Conservation (phyloP, 768 basidiomycete genomes). For the Asterophora parasitica region DNA sequence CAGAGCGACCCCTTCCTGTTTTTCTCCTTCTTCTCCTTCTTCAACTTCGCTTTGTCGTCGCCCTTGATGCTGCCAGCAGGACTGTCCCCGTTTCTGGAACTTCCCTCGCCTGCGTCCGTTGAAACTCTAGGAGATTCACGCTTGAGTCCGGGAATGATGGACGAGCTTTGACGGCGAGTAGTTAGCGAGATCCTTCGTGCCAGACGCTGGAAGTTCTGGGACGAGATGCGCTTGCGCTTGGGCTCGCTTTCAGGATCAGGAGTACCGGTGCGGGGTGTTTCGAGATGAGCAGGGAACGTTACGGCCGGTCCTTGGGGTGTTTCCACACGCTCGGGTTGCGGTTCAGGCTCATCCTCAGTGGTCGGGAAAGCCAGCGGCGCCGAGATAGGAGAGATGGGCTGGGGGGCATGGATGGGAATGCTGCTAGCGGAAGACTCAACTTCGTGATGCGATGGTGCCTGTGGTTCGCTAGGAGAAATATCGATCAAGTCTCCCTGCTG, state of each 20-base stretch:
- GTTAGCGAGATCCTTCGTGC: constrained; percentile 70
- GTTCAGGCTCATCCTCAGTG: constrained; percentile 22
- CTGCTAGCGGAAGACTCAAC: constrained; percentile 14
- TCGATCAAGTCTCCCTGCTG: constrained; percentile 1
- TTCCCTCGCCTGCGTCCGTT: constrained; percentile 43
- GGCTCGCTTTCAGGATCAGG: constrained; percentile 72
- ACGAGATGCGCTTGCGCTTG: constrained; percentile 76
- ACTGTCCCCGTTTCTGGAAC: constrained; percentile 41
- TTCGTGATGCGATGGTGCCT: constrained; percentile 20
- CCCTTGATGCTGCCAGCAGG: constrained; percentile 49
- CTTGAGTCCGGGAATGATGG: constrained; percentile 52
- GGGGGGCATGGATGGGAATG: constrained; percentile 9
- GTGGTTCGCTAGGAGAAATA: background rate
- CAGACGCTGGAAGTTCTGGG: constrained; percentile 81
- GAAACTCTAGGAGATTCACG: constrained; percentile 44
- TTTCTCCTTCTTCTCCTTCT: constrained; percentile 61
- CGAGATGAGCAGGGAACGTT: constrained; percentile 59
- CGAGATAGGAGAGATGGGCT: constrained; percentile 10
- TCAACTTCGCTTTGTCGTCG: constrained; percentile 49
- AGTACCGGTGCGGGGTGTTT: constrained; percentile 62
- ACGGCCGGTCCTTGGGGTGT: constrained; percentile 38
- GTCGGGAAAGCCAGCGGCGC: constrained; percentile 30
- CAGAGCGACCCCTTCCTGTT: constrained; percentile 37
- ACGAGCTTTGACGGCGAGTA: constrained; percentile 51
- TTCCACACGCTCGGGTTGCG: constrained; percentile 18